Percentiles rank a stretch among this genome's conserved stretches.
These are phyloP conservation scores for Schwanniomyces occidentalis DNA, from an alignment of 805 yeast species.

Conservation along the genomic window DNA sequence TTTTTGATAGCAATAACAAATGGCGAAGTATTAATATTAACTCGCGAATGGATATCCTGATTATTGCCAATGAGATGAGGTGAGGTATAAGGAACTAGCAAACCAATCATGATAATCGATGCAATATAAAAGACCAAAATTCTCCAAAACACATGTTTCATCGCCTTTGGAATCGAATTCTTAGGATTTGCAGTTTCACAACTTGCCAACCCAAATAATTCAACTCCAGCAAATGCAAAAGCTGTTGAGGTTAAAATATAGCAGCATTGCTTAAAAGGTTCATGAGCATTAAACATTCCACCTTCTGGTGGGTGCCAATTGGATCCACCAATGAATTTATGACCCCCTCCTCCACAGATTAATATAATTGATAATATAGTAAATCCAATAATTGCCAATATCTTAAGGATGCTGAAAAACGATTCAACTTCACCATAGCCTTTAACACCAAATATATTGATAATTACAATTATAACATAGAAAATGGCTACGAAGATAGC, in stretches of 20 bases:
- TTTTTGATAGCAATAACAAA: conserved; percentile 68
- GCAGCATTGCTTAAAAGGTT: conserved; percentile 39
- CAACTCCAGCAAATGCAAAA: conserved; percentile 37
- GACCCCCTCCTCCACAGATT: conserved; percentile 41
- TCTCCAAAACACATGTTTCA: conserved; percentile 45
- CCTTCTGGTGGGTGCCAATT: conserved; percentile 30
- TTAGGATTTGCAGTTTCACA: conserved; percentile 42
- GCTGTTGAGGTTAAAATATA: conserved; percentile 38
- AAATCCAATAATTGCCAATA: conserved; percentile 37
- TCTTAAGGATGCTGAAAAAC: conserved; percentile 28
- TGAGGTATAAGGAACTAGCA: conserved; percentile 52
- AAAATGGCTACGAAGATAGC: conserved; percentile 39
- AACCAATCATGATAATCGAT: conserved; percentile 35
- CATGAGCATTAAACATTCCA: conserved; percentile 21
- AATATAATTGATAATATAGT: conserved; percentile 35
- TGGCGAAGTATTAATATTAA: conserved; percentile 64
- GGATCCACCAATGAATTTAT: conserved; percentile 32
- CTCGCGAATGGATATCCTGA: conserved; percentile 13
- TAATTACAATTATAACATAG: conserved; percentile 27
- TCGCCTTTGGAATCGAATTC: conserved; percentile 39
- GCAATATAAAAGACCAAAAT: conserved; percentile 39
- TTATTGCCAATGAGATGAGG: conserved; percentile 49
- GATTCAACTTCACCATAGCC: conserved; percentile 42
- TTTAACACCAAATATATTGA: conserved; percentile 36
- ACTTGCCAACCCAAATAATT: conserved; percentile 37